phyloP scores from a whole-genome alignment of 2,329 filamentous ascomycete genomes.

The Penicillium sclerotiorum region DNA sequence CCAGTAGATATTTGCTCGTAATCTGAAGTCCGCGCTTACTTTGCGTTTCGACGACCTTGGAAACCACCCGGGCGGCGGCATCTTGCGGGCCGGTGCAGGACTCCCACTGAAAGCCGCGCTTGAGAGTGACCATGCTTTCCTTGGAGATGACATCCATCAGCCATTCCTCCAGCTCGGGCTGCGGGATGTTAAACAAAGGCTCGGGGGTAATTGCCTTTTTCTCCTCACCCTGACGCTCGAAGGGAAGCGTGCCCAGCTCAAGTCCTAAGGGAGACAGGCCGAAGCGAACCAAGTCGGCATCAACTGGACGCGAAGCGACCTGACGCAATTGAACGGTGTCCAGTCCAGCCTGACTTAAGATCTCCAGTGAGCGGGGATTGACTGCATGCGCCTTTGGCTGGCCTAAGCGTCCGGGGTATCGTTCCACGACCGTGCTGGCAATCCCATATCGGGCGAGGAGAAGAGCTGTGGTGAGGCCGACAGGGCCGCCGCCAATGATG shows the following conservation, averaged over 20 bases:
- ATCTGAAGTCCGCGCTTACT: too few species aligned
- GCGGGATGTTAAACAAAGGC: slow-evolving; percentile 25
- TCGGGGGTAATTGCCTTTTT: slow-evolving; percentile 40
- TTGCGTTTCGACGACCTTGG: neutral
- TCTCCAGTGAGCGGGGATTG: slow-evolving; percentile 27
- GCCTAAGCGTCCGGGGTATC: slow-evolving; percentile 21
- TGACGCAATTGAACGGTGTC: slow-evolving; percentile 24
- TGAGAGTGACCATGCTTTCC: neutral
- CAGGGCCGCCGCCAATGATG: slow-evolving; percentile 41
- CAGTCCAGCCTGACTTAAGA: slow-evolving; percentile 23
- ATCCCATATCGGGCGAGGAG: slow-evolving; percentile 31
- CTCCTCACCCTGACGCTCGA: slow-evolving; percentile 25
- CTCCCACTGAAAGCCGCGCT: neutral
- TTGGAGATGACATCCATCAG: neutral
- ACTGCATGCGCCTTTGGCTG: slow-evolving; percentile 29
- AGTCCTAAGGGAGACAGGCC: slow-evolving; percentile 39
- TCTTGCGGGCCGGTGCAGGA: too few species aligned
- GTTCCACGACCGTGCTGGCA: slow-evolving; percentile 18
- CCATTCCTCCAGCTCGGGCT: slow-evolving; percentile 10
- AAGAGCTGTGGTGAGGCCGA: slow-evolving; percentile 37
- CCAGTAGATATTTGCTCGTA: neutral
- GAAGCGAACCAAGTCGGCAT: slow-evolving; percentile 43
- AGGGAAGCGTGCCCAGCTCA: slow-evolving; percentile 36
- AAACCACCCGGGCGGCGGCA: too few species aligned
- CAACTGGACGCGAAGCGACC: slow-evolving; percentile 34